A percentile compares a stretch with the other conserved stretches of the same genome.
phyloP scores from a whole-genome alignment of 805 yeast species.

The Zygotorulaspora sp. region DNA sequence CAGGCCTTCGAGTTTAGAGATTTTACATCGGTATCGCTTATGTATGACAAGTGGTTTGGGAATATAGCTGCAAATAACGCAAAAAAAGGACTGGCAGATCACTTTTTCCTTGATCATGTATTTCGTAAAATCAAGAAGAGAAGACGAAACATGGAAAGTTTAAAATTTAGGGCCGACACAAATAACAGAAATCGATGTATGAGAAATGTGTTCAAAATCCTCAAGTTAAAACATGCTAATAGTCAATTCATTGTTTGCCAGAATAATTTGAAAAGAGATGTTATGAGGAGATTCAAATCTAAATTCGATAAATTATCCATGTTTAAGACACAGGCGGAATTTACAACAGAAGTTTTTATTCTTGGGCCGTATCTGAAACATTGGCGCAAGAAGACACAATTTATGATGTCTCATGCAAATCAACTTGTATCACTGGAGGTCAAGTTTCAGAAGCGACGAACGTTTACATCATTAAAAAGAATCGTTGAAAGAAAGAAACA shows the following conservation, averaged over 20 bases:
- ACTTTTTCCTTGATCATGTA: constrained; percentile 20
- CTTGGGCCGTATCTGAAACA: constrained; percentile 6
- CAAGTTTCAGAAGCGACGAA: constrained; percentile 10
- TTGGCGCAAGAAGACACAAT: constrained; percentile 5
- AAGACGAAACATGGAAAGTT: constrained; percentile 3
- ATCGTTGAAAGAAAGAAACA: constrained; percentile 10
- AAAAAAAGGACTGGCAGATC: constrained; percentile 24
- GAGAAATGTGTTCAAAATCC: background rate
- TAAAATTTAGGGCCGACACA: constrained; percentile 1
- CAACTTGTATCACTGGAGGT: constrained; percentile 9
- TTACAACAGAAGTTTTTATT: constrained; percentile 6
- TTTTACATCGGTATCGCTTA: constrained; percentile 16
- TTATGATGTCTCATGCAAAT: background rate
- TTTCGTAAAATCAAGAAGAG: constrained; percentile 14
- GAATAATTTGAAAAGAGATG: constrained; percentile 1
- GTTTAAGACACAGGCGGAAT: constrained; percentile 16
- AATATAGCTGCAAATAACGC: constrained; percentile 16
- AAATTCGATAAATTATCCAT: constrained; percentile 11
- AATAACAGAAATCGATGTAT: constrained; percentile 1
- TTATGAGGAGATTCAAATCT: constrained; percentile 1
- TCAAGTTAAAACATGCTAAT: constrained; percentile 6
- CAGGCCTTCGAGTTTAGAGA: constrained; percentile 18
- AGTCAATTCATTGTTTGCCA: constrained; percentile 2
- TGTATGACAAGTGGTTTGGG: constrained; percentile 19
- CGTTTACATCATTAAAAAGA: constrained; percentile 7